Percentiles rank a stretch among this genome's conserved stretches.
Conservation (phyloP, 176 grass and related monocot species). For the Tillandsia fasciculata region DNA sequence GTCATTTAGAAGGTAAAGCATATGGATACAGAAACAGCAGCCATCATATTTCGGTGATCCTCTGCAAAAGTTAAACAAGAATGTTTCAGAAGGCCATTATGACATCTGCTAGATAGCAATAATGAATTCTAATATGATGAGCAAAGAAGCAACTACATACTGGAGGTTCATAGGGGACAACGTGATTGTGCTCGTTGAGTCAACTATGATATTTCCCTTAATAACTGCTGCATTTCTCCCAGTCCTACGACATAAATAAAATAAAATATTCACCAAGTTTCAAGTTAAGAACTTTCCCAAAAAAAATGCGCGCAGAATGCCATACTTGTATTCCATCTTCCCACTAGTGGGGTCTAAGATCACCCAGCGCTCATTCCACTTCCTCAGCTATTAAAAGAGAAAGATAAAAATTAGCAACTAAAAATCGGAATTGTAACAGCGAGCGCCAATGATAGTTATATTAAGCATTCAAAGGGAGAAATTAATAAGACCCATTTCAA, state of each 20-base stretch:
- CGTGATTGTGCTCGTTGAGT: conserved; percentile 51
- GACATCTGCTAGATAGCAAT: conserved; percentile 6
- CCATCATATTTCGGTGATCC: conserved; percentile 71
- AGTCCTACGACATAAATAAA: conserved; percentile 34
- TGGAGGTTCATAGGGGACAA: conserved; percentile 68
- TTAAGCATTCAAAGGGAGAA: no score
- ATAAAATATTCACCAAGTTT: conserved; percentile 9
- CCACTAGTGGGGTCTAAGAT: conserved; percentile 82
- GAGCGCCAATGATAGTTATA: no score
- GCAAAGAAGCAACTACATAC: conserved; percentile 30
- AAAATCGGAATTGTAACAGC: no score
- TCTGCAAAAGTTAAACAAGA: conserved; percentile 42
- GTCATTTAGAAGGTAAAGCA: not conserved
- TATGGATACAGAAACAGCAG: conserved; percentile 89
- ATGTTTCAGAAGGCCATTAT: conserved; percentile 3
- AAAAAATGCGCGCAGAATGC: conserved; percentile 12
- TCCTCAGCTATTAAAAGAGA: conserved; percentile 51
- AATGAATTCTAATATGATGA: conserved; percentile 10
- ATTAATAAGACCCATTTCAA: no score
- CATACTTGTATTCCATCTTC: conserved; percentile 97
- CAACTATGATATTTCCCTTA: conserved; percentile 54
- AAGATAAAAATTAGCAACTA: conserved; percentile 10
- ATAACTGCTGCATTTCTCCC: conserved; percentile 45
- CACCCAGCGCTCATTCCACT: conserved; percentile 96
- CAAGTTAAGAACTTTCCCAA: conserved; percentile 5